phyloP scores from a whole-genome alignment of 371 early-diverging fungal genomes.

The Chytridiales sp. region DNA sequence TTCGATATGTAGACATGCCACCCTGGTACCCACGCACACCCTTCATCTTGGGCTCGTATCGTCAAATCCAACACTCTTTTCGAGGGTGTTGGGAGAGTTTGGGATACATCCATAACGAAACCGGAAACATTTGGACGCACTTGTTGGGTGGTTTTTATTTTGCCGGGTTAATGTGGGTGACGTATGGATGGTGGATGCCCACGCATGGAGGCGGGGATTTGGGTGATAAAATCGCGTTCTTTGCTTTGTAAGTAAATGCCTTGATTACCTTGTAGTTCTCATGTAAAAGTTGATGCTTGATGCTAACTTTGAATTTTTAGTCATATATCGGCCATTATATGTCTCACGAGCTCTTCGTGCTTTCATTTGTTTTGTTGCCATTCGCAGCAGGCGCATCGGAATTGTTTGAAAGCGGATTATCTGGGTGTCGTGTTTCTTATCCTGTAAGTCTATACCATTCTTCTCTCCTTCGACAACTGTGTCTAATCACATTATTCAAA shows the following conservation, averaged over 20 bases:
- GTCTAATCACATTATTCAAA: too few relatives aligned
- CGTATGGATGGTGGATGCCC: slow-evolving; percentile 3
- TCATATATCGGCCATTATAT: slow-evolving; percentile 64
- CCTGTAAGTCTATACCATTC: slow-evolving; percentile 5
- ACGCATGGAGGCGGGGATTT: slow-evolving; percentile 2
- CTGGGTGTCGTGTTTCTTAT: slow-evolving; percentile 75
- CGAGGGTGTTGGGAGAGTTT: slow-evolving; percentile 69
- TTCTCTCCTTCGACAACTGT: not conserved
- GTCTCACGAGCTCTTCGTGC: slow-evolving; percentile 74
- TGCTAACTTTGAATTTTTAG: slow-evolving; percentile 13
- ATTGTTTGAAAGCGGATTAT: slow-evolving; percentile 76
- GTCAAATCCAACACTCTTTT: slow-evolving; percentile 73
- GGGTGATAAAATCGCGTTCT: slow-evolving; percentile 2
- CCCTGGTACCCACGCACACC: too few relatives aligned
- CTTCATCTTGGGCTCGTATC: slow-evolving; percentile 64
- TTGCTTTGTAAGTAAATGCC: not conserved
- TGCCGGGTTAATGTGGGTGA: slow-evolving; percentile 47
- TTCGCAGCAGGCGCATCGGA: slow-evolving; percentile 57
- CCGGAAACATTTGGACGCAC: slow-evolving; percentile 87
- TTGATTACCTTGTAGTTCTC: not conserved
- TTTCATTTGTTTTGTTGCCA: slow-evolving; percentile 90
- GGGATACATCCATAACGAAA: slow-evolving; percentile 87
- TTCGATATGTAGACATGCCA: too few relatives aligned
- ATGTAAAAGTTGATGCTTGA: not conserved
- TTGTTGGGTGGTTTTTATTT: slow-evolving; percentile 61